Percentiles rank a stretch among this genome's conserved stretches.
Conservation (phyloP, 148 eudicot species). For the Euryodendron excelsum region DNA sequence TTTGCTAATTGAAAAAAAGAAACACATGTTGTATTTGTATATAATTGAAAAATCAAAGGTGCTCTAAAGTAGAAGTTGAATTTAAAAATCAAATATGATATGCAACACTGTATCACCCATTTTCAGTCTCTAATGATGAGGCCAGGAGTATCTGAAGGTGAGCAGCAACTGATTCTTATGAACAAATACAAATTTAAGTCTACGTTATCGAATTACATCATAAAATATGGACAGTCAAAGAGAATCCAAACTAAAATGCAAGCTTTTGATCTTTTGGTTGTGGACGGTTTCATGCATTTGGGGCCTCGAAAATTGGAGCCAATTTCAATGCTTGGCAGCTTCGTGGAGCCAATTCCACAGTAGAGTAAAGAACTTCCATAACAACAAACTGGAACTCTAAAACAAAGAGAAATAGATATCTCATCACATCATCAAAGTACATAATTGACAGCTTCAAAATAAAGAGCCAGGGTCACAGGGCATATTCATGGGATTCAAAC, state of each 20-base stretch:
- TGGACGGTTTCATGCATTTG: neutral
- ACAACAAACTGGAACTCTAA: neutral
- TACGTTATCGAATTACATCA: neutral
- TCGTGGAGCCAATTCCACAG: too few species aligned
- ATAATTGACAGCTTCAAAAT: too few species aligned
- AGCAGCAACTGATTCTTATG: neutral
- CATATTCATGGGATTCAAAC: neutral
- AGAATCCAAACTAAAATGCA: neutral
- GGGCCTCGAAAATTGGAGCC: neutral
- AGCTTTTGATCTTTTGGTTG: neutral
- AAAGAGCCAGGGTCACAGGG: too few species aligned
- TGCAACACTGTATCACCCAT: too few species aligned
- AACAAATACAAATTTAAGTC: too few species aligned
- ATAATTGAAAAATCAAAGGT: slow-evolving; percentile 6
- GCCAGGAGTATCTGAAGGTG: neutral
- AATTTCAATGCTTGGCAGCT: neutral
- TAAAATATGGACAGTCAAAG: neutral
- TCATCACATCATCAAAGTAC: too few species aligned
- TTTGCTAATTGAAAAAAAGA: neutral
- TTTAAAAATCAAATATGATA: neutral
- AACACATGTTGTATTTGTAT: neutral
- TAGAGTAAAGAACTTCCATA: neutral
- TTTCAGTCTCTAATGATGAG: too few species aligned
- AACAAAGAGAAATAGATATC: too few species aligned
- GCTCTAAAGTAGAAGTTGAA: neutral